phyloP scores from a whole-genome alignment of 352 stramenopile species.

The Peronospora destructor region DNA sequence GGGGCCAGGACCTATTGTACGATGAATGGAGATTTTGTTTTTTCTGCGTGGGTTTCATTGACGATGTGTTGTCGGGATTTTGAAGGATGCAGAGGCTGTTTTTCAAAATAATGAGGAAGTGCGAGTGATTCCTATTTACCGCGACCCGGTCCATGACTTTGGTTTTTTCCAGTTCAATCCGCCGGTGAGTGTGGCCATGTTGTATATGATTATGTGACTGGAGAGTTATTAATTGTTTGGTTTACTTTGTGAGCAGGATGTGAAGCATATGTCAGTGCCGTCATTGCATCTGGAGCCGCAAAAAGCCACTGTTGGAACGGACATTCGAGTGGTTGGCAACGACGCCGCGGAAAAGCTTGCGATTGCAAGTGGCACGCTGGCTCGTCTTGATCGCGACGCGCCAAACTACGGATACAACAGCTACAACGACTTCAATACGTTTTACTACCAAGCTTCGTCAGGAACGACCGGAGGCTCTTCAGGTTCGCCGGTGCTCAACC shows the following conservation, averaged over 20 bases:
- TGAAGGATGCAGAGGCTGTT: conserved; percentile 80
- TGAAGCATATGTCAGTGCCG: conserved; percentile 78
- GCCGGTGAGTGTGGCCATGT: conserved; percentile 26
- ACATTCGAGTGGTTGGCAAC: conserved; percentile 91
- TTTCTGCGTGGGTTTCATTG: neutral
- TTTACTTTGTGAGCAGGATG: conserved; percentile 34
- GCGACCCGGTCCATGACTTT: conserved; percentile 91
- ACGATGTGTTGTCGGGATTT: conserved; percentile 1
- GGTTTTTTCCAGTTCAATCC: conserved; percentile 89
- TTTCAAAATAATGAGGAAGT: conserved; percentile 94
- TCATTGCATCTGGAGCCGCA: conserved; percentile 75
- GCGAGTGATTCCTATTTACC: conserved; percentile 86
- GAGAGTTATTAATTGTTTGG: conserved; percentile 1
- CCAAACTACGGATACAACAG: conserved; percentile 86
- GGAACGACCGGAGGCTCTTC: conserved; percentile 71
- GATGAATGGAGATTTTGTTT: conserved; percentile 6
- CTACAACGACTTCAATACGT: conserved; percentile 93
- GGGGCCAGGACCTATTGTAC: conserved; percentile 74
- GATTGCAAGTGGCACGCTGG: conserved; percentile 88
- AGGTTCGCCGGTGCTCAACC: conserved; percentile 84
- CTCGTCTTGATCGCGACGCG: conserved; percentile 85
- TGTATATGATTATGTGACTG: neutral
- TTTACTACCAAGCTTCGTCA: conserved; percentile 89
- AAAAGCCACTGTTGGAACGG: conserved; percentile 84
- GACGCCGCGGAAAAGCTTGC: conserved; percentile 89